These are phyloP conservation scores for Chytriomyces sp. DNA, from an alignment of 192 early-diverging fungal genomes.

Conservation along the genomic window DNA sequence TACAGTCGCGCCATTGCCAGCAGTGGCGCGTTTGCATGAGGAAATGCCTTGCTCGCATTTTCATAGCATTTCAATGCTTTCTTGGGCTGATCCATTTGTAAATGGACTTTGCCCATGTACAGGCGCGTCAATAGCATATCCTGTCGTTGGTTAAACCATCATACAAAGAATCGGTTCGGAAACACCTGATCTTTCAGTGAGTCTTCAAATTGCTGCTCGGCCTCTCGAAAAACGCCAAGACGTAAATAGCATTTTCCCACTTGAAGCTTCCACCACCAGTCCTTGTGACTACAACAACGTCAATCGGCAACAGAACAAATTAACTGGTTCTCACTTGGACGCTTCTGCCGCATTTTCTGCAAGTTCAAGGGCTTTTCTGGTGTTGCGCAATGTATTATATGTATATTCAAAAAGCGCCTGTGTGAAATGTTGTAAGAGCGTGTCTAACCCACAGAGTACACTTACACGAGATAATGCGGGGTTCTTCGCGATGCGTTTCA, in stretches of 20 bases:
- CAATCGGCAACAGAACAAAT: not conserved
- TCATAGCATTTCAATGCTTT: constrained; percentile 29
- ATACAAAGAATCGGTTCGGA: not conserved
- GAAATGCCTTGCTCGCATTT: constrained; percentile 9
- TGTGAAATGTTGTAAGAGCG: not conserved
- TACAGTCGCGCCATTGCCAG: constrained; percentile 30
- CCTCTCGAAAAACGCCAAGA: constrained; percentile 26
- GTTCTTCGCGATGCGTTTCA: not conserved
- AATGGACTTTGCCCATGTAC: constrained; percentile 29
- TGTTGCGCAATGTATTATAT: constrained; percentile 1
- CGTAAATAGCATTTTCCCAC: constrained; percentile 27
- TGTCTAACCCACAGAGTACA: too few relatives aligned
- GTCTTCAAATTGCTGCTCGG: constrained; percentile 26
- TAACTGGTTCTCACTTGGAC: constrained; percentile 20
- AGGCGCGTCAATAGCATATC: constrained; percentile 22
- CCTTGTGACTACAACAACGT: constrained; percentile 34
- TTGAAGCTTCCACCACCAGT: constrained; percentile 47
- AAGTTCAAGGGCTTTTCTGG: constrained; percentile 28
- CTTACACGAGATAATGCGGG: constrained; percentile 13
- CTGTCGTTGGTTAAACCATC: constrained; percentile 20
- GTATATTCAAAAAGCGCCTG: constrained; percentile 30
- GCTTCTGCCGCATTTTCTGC: constrained; percentile 6
- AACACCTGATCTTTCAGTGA: constrained; percentile 28
- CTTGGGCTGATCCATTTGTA: constrained; percentile 31
- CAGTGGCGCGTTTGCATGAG: constrained; percentile 10